phyloP scores from a whole-genome alignment of 495 filamentous ascomycete species.

The Copromyces sp. region DNA sequence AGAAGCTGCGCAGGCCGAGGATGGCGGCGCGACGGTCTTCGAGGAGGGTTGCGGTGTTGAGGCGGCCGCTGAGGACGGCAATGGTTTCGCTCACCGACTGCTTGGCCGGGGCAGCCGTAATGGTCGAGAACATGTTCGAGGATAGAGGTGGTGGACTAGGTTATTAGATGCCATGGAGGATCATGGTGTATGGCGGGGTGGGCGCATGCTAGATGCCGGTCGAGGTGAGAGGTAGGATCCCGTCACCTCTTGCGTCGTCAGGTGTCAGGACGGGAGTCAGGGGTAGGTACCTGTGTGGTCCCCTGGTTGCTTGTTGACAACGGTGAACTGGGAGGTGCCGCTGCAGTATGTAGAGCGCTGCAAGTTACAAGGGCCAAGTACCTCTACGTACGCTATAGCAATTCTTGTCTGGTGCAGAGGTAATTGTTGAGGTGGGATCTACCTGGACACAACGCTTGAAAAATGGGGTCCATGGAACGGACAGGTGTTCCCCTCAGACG shows the following conservation, averaged over 20 bases:
- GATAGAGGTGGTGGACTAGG: conserved; percentile 3
- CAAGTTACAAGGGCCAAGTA: neutral
- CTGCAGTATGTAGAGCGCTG: neutral
- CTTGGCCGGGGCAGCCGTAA: conserved; percentile 85
- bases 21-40: conserved; percentile 93
- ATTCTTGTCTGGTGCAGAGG: neutral
- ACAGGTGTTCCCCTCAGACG: neutral
- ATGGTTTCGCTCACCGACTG: conserved; percentile 95
- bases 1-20: conserved; percentile 86
- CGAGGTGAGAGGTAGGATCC: neutral
- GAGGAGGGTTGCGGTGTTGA: conserved; percentile 77
- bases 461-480: neutral
- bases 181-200: neutral
- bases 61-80: conserved; percentile 70
- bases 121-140: conserved; percentile 66
- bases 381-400: neutral
- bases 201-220: neutral
- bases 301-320: neutral
- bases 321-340: neutral
- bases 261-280: neutral
- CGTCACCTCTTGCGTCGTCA: neutral
- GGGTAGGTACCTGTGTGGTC: neutral
- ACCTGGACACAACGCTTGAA: neutral
- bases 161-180: conserved; percentile 13
- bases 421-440: neutral